Conservation (phyloP, 495 filamentous ascomycete genomes). For the Neurospora tetraspora region DNA sequence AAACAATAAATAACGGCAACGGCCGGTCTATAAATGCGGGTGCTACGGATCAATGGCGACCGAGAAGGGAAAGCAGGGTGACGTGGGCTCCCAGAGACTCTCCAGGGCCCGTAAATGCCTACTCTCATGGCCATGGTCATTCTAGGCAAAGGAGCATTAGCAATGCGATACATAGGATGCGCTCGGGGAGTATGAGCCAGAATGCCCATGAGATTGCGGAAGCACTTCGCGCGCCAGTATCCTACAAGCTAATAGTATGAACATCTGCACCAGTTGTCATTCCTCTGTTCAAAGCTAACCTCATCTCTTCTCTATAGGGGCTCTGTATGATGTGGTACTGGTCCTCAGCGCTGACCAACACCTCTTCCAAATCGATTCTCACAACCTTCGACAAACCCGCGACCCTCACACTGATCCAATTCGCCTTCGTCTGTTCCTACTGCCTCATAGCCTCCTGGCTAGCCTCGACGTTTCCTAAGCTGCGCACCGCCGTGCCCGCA, state of each 20-base stretch:
- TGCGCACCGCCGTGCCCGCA: constrained; percentile 62
- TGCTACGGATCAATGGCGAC: constrained; percentile 39
- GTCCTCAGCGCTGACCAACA: constrained; percentile 91
- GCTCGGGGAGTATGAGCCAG: constrained; percentile 74
- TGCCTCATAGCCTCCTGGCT: constrained; percentile 71
- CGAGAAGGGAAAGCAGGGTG: constrained; percentile 39
- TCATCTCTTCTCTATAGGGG: constrained; percentile 39
- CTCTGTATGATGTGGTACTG: constrained; percentile 88
- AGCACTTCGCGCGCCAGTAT: constrained; percentile 81
- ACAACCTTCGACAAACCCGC: constrained; percentile 87
- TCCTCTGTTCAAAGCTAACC: background rate
- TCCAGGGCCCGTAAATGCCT: constrained; percentile 18
- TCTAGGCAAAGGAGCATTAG: constrained; percentile 71
- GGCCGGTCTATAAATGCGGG: too few species aligned
- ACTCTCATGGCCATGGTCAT: constrained; percentile 32
- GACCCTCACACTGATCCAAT: constrained; percentile 91
- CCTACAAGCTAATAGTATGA: constrained; percentile 50
- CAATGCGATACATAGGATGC: constrained; percentile 73
- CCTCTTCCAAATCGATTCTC: constrained; percentile 93
- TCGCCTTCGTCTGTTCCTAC: constrained; percentile 83
- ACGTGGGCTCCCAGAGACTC: constrained; percentile 33
- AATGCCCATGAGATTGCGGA: constrained; percentile 91
- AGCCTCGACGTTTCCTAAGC: constrained; percentile 53
- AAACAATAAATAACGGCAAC: constrained; percentile 19
- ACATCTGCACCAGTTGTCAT: background rate